Evolutionary conservation across 176 grass and related monocot genomes (phyloP).

Genomic region (Rhynchospora breviuscula): DNA sequence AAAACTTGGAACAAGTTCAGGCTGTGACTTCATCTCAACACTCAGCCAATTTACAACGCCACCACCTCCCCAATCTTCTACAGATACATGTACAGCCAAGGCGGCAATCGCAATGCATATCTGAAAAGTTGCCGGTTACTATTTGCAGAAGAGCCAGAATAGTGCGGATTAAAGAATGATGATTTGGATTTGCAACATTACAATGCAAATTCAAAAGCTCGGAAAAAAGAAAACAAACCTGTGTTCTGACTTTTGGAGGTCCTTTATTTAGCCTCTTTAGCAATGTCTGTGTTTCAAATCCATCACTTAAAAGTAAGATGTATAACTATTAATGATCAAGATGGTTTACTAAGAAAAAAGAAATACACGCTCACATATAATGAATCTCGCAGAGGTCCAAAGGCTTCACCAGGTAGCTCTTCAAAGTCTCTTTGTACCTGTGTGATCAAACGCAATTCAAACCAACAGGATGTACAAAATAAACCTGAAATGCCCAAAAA

Average conservation of each 20-base stretch:
- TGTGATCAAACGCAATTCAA: conserved; percentile 28
- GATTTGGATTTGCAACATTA: conserved; percentile 16
- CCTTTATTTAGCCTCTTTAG: conserved; percentile 84
- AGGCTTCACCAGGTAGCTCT: conserved; percentile 86
- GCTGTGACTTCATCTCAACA: conserved; percentile 85
- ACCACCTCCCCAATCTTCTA: conserved; percentile 94
- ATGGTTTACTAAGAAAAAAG: not conserved
- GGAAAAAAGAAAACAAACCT: conserved; percentile 37
- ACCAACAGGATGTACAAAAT: conserved; percentile 18
- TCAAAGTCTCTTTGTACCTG: conserved; percentile 99
- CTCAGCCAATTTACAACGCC: conserved; percentile 92
- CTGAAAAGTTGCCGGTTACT: conserved; percentile 35
- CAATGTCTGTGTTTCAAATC: conserved; percentile 47
- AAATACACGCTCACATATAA: conserved; percentile 65
- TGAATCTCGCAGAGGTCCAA: conserved; percentile 73
- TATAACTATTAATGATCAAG: not conserved
- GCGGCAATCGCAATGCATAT: conserved; percentile 97
- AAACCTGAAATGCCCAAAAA: conserved; percentile 6
- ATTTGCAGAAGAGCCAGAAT: not conserved
- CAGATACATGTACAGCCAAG: conserved; percentile 88
- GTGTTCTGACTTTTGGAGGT: conserved; percentile 92
- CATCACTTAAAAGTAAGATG: not conserved
- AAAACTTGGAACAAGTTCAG: conserved; percentile 71
- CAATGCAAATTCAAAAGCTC: conserved; percentile 1
- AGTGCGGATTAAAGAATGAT: conserved; percentile 9